Base-by-base conservation (phyloP, 148 eudicot genomes). In the Euryodendron excelsum region DNA sequence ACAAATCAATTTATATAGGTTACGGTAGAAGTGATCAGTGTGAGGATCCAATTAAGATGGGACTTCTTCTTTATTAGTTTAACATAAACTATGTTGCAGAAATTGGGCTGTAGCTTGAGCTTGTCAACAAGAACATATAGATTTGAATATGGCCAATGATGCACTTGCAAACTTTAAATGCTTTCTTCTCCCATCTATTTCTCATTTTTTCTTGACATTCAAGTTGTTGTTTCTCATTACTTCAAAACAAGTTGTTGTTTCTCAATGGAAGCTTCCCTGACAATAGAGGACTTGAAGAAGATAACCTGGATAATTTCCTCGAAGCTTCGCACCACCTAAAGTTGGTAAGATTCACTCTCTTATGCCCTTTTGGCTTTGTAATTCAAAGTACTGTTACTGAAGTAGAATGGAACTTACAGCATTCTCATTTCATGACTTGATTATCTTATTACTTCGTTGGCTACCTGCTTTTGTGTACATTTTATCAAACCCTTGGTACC, bases 321-420 rank as follows among this genome's bases (percentile, higher is more conserved):
- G 84, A 85, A 78, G 80, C 66, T 70, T 82, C 86, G 30, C 86
- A 84, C 73, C 82, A 82, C 50, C 80, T 78, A 69, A 89, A 87
- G 85, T 80, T 86, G 93, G 93, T 88, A 79, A 87, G 85, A 25
- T 0, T 34, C 41, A 33, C 58, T 33, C 75, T 56, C 59, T 28
- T 60, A 9, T 56, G 9, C 33, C 39, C 31, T 30, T 27, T 56
- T 41, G 0, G 12, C 58, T 14, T 15, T 2, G 4, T 64, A 64
- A 14, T 33, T 33, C 41, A 14, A 0, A 10, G 41, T 30, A 33
- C 21, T 31, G 41, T 14, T 30, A 61, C 17, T 21, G 17, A 30
- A 44, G 13, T 28, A 50, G 59, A 47, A 48, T 53, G 52, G 75
- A 52, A 23, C 28, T 72, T 11, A 33, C 12, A 20, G 33, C 60